Evolutionary conservation across 768 basidiomycete species (phyloP).

Genomic region (Neoboletus subvelutipes): DNA sequence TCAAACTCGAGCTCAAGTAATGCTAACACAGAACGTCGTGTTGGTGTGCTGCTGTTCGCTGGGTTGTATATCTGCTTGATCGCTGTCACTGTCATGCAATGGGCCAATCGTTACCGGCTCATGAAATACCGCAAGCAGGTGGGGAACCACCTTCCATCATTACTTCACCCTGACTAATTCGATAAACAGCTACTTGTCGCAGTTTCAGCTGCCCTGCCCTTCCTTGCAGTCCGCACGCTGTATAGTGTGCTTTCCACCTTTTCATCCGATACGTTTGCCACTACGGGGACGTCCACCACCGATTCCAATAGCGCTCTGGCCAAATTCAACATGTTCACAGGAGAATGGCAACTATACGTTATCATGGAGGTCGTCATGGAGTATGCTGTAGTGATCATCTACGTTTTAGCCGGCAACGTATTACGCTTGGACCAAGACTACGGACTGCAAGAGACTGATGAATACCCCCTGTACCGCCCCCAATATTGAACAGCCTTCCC

Average conservation of each 20-base stretch:
- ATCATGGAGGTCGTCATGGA: constrained; percentile 63
- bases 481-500: constrained; percentile 17
- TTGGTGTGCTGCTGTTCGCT: constrained; percentile 35
- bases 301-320: constrained; percentile 36
- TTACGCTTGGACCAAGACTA: constrained; percentile 35
- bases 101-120: constrained; percentile 46
- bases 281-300: constrained; percentile 23
- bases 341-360: constrained; percentile 58
- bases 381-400: constrained; percentile 49
- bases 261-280: constrained; percentile 44
- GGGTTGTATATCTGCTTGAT: constrained; percentile 44
- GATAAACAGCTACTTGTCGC: constrained; percentile 52
- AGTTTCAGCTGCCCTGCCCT: constrained; percentile 54
- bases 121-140: constrained; percentile 29
- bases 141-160: constrained; percentile 28
- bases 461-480: constrained; percentile 37
- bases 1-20: constrained; percentile 10
- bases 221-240: constrained; percentile 47
- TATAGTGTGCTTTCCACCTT: constrained; percentile 61
- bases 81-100: constrained; percentile 47
- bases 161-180: constrained; percentile 9
- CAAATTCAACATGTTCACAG: constrained; percentile 56
- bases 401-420: constrained; percentile 30
- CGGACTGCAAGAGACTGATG: constrained; percentile 20
- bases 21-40: constrained; percentile 32